A percentile compares a stretch with the other conserved stretches of the same genome.
Evolutionary conservation across 106 monocot genomes (phyloP).

Genomic region (Allium cepa): DNA sequence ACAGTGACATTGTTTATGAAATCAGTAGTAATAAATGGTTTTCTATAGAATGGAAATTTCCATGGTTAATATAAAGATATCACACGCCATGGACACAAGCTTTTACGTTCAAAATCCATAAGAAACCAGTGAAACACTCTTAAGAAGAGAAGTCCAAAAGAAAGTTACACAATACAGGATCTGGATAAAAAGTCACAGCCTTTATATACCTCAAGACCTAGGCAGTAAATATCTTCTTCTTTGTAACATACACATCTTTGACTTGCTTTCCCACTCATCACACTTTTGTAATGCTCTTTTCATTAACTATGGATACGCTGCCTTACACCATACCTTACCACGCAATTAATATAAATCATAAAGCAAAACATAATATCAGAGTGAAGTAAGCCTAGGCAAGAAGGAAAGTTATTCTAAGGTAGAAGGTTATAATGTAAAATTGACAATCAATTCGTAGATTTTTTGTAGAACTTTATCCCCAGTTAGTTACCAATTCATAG

Average conservation of each 20-base stretch:
- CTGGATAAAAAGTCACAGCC: constrained; percentile 74
- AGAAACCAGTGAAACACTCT: no score
- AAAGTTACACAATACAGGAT: constrained; percentile 45
- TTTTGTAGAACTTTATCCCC: no score
- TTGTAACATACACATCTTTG: constrained; percentile 78
- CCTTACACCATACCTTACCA: constrained; percentile 86
- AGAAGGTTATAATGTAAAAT: neutral
- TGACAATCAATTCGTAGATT: no score
- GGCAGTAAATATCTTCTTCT: constrained; percentile 58
- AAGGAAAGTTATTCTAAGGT: no score
- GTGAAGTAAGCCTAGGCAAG: neutral
- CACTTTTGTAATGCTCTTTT: constrained; percentile 70
- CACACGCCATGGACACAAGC: no score
- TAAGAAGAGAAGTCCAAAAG: neutral
- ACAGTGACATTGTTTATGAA: no score
- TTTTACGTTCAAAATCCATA: no score
- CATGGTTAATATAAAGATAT: no score
- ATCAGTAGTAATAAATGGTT: no score
- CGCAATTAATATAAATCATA: neutral
- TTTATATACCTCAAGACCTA: constrained; percentile 70
- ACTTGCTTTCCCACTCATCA: constrained; percentile 59
- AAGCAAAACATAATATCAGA: no score
- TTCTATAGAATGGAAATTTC: no score
- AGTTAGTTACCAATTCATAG: neutral
- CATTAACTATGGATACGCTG: constrained; percentile 72